Evolutionary conservation across 768 basidiomycete species (phyloP), one percentile per base, ranked within the genome.

Genomic region (Leccinum barrowsii): DNA sequence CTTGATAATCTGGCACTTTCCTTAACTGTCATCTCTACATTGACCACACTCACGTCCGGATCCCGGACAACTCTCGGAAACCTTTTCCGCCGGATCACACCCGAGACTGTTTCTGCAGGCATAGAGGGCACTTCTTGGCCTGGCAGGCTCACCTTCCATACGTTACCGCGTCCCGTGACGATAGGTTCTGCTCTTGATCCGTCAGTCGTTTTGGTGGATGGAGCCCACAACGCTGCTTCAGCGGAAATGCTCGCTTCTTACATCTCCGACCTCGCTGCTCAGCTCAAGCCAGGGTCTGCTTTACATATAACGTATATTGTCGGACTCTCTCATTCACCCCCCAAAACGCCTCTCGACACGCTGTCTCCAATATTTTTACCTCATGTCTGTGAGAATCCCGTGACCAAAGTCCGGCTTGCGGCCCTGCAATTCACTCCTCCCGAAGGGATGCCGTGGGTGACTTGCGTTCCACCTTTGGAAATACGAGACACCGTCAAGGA

Each of bases 401-500:
- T 30, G 61, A 65, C 80, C n/a, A 73, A 74, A 22, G 65, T 78
- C 15, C 74, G 70, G 22, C 76, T 88, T 19, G 87, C 86, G 3
- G 74, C 85, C 1, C 67, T 88, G 21, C 70, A 71, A 15, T 96
- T 95, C 70, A 80, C 85, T 2, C 84, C 83, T 4, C 90, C 94
- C 0, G 90, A 87, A 3, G 91, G 87, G 2, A 98, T 99, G 97
- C 92, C 95, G 0, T 99, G 97, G 97, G 86, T 98, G 24, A 81
- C 77, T 37, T 75, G 86, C 4, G 86, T 87, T 0, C 69, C 82
- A 7, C 78, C 82, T 4, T 70, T 70, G 2, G 81, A 82, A 50
- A 63, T 95, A 54, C 73, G 67, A 21, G 73, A 74, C 15, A 79
- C 76, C 0, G 82, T 86, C 19, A 60, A 58, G 47, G 60, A 60